Evolutionary conservation across 73 alveolate genomes (phyloP), one percentile per base, ranked within the genome.

Genomic region (Tetrahymena borealis): DNA sequence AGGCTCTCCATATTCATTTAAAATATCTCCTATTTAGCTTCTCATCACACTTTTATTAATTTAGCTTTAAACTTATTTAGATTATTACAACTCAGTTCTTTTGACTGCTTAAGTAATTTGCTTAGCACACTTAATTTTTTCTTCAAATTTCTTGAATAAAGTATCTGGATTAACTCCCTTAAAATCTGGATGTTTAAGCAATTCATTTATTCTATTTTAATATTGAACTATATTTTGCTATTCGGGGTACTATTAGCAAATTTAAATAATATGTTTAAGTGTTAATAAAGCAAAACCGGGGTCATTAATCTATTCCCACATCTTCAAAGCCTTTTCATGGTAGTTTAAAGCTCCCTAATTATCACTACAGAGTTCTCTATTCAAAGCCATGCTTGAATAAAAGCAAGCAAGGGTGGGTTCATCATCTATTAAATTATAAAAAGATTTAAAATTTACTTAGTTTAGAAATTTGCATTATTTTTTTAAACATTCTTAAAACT

Each of bases 101-200:
- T 60, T 60, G 28, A 60, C 20, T 10, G 16, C 37, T 60, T 10
- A 60, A 6, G 85, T 60, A 24, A 60, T 60, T 1, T 8, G 7
- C 9, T 60, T 92, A 7, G 95, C 95, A 92, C 95, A 92, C 32
- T 92, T 39, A 36, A 92, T 39, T n/a, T 92, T 92, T 38, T 78
- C 90, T 39, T 92, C 95, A 92, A 91, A 92, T 78, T 92, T 91
- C n/a, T 78, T 92, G 78, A 92, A 92, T 38, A 92, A 92, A 9
- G 90, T 38, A 78, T 92, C 95, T 18, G 92, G 90, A 24, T 90
- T 77, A 38, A 92, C 90, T 92, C 95, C 95, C 38, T 39, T 92
- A 13, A 92, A 78, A 32, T 92, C 95, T 36, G 92, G 90, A 32
- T 91, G 90, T 92, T 77, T 60, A 35, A 60, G 85, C 11, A 60